These are phyloP conservation scores for Cercophora samala DNA, from an alignment of 495 filamentous ascomycete genomes.

Conservation along the genomic window DNA sequence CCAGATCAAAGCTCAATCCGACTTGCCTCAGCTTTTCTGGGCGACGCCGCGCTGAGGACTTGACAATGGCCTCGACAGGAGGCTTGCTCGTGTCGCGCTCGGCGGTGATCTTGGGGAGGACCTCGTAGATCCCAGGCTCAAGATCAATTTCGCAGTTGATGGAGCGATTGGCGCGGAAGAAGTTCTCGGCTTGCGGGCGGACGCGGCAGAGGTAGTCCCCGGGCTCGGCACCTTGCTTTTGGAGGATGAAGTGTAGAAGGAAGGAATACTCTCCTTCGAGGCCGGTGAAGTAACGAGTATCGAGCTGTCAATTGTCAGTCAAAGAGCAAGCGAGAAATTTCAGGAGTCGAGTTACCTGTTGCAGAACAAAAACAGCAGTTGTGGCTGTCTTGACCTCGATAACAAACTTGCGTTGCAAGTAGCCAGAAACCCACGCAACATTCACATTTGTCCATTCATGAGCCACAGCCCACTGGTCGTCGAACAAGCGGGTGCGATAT, in stretches of 20 bases:
- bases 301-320: conserved; percentile 50
- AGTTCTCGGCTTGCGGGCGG: conserved; percentile 51
- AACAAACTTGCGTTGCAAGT: conserved; percentile 77
- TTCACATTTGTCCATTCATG: conserved; percentile 81
- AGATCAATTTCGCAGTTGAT: conserved; percentile 80
- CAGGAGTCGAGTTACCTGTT: conserved; percentile 31
- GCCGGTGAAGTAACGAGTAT: conserved; percentile 79
- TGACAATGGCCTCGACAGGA: conserved; percentile 68
- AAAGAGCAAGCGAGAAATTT: neutral
- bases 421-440: conserved; percentile 83
- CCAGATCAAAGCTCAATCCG: conserved; percentile 77
- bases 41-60: conserved; percentile 54
- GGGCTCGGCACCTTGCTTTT: conserved; percentile 67
- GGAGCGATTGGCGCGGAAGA: conserved; percentile 59
- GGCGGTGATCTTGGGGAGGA: conserved; percentile 78
- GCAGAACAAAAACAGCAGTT: conserved; percentile 74
- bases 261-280: conserved; percentile 78
- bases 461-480: conserved; percentile 74
- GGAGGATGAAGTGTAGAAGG: conserved; percentile 72
- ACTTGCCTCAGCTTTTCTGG: conserved; percentile 82
- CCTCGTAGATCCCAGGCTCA: conserved; percentile 74
- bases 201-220: conserved; percentile 78
- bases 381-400: conserved; percentile 63
- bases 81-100: conserved; percentile 47
- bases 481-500: conserved; percentile 82